These are phyloP conservation scores for Colletotrichum falcatum DNA, from an alignment of 2,329 filamentous ascomycete species.

Conservation along the genomic window DNA sequence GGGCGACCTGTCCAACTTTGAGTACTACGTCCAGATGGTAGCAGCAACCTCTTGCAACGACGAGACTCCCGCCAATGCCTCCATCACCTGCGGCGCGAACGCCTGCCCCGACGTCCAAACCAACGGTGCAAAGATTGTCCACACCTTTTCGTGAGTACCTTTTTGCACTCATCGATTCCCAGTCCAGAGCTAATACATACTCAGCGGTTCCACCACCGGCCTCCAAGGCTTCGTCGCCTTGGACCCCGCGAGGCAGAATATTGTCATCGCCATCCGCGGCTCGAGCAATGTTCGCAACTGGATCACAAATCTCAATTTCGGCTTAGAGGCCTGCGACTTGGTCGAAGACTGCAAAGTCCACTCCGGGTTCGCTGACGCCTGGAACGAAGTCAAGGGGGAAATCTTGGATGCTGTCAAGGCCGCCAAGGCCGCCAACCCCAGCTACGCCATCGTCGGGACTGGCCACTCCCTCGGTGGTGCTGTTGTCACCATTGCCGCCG, in stretches of 20 bases:
- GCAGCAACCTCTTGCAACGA: conserved; percentile 67
- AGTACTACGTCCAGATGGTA: conserved; percentile 61
- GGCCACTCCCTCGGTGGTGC: conserved; percentile 79
- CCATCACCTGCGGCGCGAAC: conserved; percentile 56
- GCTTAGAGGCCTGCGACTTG: conserved; percentile 50
- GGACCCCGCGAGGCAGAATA: conserved; percentile 61
- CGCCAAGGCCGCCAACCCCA: conserved; percentile 60
- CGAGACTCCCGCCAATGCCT: conserved; percentile 51
- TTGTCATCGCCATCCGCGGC: conserved; percentile 72
- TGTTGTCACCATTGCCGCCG: conserved; percentile 70
- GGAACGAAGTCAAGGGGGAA: conserved; percentile 62
- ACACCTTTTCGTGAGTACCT: conserved; percentile 50
- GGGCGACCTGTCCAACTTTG: conserved; percentile 54
- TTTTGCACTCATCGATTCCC: not conserved
- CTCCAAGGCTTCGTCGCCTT: conserved; percentile 64
- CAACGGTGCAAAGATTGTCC: conserved; percentile 57
- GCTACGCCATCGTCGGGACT: conserved; percentile 67
- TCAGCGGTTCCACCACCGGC: conserved; percentile 57
- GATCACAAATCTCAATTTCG: conserved; percentile 64
- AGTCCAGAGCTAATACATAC: conserved; percentile 28
- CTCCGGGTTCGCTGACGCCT: conserved; percentile 70
- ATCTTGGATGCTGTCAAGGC: conserved; percentile 58
- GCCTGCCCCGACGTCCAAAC: conserved; percentile 59
- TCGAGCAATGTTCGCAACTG: conserved; percentile 70
- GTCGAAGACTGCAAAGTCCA: conserved; percentile 64